Conservation (phyloP, 345 rosid species). For the Tarenaya hassleriana region DNA sequence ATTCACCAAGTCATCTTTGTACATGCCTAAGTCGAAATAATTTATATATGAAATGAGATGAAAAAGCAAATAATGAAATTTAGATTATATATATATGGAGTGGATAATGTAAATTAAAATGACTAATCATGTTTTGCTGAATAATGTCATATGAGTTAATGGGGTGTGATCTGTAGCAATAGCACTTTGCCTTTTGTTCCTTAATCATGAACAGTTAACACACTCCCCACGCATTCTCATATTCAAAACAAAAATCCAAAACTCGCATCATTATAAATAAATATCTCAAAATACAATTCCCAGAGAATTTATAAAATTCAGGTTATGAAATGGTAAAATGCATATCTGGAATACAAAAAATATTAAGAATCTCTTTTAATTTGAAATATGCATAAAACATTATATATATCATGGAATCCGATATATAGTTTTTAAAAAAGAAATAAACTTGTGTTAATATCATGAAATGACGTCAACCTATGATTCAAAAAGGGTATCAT, state of each 20-base stretch:
- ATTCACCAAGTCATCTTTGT: background rate
- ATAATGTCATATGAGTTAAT: conserved; percentile 16
- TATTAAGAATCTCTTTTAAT: no score
- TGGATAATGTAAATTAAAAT: conserved; percentile 19
- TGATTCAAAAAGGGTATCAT: no score
- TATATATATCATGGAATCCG: no score
- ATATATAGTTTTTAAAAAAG: no score
- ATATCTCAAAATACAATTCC: no score
- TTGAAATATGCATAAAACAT: no score
- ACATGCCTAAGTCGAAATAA: background rate
- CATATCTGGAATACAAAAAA: no score
- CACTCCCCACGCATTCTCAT: background rate
- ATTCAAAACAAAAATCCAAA: conserved; percentile 22
- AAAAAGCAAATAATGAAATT: conserved; percentile 5
- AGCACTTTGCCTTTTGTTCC: conserved; percentile 19
- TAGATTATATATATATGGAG: conserved; percentile 13
- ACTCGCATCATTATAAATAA: background rate
- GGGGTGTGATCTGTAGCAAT: conserved; percentile 27
- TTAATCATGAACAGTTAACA: conserved; percentile 27
- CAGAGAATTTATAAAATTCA: no score
- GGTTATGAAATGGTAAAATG: no score
- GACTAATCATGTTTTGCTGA: conserved; percentile 9
- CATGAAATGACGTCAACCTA: no score
- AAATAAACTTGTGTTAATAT: no score
- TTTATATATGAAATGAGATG: conserved; percentile 9